phyloP scores from a whole-genome alignment of 441 rosid genomes.

The Metrosideros polymorpha region DNA sequence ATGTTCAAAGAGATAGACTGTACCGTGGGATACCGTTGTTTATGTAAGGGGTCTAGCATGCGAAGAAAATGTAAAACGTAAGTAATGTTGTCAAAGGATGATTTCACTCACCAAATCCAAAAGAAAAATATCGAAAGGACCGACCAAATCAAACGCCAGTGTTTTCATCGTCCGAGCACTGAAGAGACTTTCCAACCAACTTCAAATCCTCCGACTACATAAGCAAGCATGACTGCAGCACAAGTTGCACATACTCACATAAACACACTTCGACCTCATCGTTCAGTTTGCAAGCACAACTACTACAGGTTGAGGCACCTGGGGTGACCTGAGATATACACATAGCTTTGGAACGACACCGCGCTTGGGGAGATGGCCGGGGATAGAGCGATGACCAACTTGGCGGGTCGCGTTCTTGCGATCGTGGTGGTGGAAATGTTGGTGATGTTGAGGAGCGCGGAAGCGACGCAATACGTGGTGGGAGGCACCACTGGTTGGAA shows the following conservation, averaged over 20 bases:
- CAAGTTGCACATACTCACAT: not conserved
- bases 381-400: not conserved
- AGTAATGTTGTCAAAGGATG: not conserved
- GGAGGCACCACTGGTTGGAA: conserved; percentile 26
- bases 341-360: not conserved
- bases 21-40: not conserved
- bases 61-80: not conserved
- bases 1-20: not conserved
- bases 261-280: not conserved
- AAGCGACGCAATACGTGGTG: conserved; percentile 13
- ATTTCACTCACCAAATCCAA: not conserved
- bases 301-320: not conserved
- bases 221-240: not conserved
- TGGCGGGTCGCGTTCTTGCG: not conserved
- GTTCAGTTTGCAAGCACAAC: not conserved
- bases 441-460: not conserved
- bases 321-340: conserved; percentile 24
- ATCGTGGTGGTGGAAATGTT: not conserved
- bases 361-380: not conserved
- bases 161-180: not conserved
- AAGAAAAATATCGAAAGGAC: not conserved
- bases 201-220: not conserved
- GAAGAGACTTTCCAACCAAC: not conserved
- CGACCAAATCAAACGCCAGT: not conserved
- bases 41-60: not conserved